phyloP scores from a whole-genome alignment of 768 basidiomycete species.

The Lenzites betulinus region DNA sequence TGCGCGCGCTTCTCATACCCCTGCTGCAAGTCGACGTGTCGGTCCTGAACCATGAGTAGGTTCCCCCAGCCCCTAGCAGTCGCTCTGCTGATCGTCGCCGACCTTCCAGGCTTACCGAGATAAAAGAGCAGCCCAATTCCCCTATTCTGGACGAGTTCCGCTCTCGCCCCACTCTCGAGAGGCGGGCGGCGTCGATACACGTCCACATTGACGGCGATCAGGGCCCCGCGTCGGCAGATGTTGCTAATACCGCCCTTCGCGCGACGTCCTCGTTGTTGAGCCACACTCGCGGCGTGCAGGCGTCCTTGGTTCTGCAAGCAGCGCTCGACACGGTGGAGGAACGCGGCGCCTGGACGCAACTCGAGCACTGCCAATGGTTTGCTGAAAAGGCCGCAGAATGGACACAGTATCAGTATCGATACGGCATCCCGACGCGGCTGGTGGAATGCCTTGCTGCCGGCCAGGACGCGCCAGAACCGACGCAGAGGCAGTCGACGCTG shows the following conservation, averaged over 20 bases:
- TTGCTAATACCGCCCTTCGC: constrained; percentile 72
- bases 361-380: constrained; percentile 81
- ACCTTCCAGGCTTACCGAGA: constrained; percentile 50
- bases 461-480: constrained; percentile 52
- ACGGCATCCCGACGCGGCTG: constrained; percentile 81
- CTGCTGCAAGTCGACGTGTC: constrained; percentile 62
- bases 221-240: constrained; percentile 74
- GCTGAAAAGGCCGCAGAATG: constrained; percentile 78
- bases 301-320: constrained; percentile 71
- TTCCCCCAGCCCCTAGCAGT: constrained; percentile 3
- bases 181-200: constrained; percentile 88
- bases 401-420: constrained; percentile 93
- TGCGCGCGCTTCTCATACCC: constrained; percentile 70
- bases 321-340: constrained; percentile 69
- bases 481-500: constrained; percentile 58
- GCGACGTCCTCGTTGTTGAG: constrained; percentile 70
- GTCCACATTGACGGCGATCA: constrained; percentile 86
- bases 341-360: constrained; percentile 61
- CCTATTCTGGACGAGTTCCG: constrained; percentile 86
- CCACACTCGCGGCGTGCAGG: constrained; percentile 76
- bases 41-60: constrained; percentile 71
- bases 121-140: constrained; percentile 72
- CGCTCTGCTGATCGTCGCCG: not conserved
- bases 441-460: constrained; percentile 73
- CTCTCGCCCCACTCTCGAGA: constrained; percentile 72